Evolutionary conservation across 1,139 yeast species (phyloP).

Genomic region (Candida dubliniensis): DNA sequence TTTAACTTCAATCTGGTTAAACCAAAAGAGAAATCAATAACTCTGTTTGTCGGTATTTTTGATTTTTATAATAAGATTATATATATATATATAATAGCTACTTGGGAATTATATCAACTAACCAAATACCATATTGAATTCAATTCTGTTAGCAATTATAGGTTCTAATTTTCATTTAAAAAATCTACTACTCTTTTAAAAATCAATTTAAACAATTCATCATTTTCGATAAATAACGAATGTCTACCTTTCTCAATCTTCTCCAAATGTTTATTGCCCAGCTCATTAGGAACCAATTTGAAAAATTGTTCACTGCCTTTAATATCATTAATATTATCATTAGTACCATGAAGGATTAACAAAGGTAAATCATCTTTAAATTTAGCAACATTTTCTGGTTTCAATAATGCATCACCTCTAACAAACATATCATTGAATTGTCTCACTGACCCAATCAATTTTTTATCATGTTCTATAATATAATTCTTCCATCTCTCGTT

Average conservation of each 20-base stretch:
- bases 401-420: constrained; percentile 57
- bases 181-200: constrained; percentile 39
- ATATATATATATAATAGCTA: too few relatives aligned
- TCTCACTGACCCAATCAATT: constrained; percentile 43
- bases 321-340: constrained; percentile 53
- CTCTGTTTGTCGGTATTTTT: too few relatives aligned
- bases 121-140: too few relatives aligned
- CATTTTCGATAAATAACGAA: constrained; percentile 45
- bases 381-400: constrained; percentile 40
- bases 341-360: constrained; percentile 46
- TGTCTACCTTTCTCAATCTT: constrained; percentile 43
- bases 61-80: too few relatives aligned
- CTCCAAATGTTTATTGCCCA: constrained; percentile 20
- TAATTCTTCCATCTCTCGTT: constrained; percentile 50
- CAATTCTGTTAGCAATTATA: background rate
- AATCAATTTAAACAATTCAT: constrained; percentile 34
- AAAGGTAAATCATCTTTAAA: constrained; percentile 47
- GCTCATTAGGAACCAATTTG: constrained; percentile 28
- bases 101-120: too few relatives aligned
- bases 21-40: too few relatives aligned
- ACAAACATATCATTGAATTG: constrained; percentile 61
- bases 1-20: too few relatives aligned
- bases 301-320: constrained; percentile 53
- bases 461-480: constrained; percentile 36
- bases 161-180: constrained; percentile 22